Evolutionary conservation across 148 eudicot genomes (phyloP).

Genomic region (Pouteria glomerata): DNA sequence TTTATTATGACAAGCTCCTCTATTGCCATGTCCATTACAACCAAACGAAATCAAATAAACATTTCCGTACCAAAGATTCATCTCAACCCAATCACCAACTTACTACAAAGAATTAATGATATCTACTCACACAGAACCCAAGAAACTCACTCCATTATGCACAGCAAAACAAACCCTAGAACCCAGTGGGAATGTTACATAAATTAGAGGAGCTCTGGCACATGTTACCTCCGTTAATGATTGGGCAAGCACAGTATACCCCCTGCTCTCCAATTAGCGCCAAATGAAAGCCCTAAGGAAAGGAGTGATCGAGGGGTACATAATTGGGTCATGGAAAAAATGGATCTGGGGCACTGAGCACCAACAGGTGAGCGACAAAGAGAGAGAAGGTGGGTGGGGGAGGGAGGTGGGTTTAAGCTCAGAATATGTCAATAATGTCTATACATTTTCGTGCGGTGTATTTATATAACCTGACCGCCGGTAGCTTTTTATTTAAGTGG

Average conservation of each 20-base stretch:
- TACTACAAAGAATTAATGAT: neutral
- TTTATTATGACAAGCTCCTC: constrained; percentile 6
- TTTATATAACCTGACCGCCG: constrained; percentile 13
- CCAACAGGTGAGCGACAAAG: too few species aligned
- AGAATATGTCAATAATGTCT: constrained; percentile 3
- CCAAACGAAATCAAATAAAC: constrained; percentile 5
- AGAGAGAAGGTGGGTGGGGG: neutral
- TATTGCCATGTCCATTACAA: constrained; percentile 4
- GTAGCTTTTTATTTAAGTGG: constrained; percentile 18
- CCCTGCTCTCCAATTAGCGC: neutral
- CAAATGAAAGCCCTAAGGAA: neutral
- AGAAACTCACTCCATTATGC: neutral
- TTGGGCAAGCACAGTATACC: neutral
- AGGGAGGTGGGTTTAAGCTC: neutral
- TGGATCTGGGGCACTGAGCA: constrained; percentile 18
- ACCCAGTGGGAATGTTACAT: neutral
- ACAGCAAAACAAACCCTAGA: constrained; percentile 10
- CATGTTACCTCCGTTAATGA: neutral
- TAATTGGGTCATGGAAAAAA: constrained; percentile 4
- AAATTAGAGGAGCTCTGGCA: neutral
- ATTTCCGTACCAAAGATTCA: neutral
- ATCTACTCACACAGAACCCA: neutral
- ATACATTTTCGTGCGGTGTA: neutral
- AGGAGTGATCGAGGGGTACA: neutral
- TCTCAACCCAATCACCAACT: neutral